These are phyloP conservation scores for Pseudogymnoascus sp. DNA, from an alignment of 2,329 filamentous ascomycete genomes.

Conservation along the genomic window DNA sequence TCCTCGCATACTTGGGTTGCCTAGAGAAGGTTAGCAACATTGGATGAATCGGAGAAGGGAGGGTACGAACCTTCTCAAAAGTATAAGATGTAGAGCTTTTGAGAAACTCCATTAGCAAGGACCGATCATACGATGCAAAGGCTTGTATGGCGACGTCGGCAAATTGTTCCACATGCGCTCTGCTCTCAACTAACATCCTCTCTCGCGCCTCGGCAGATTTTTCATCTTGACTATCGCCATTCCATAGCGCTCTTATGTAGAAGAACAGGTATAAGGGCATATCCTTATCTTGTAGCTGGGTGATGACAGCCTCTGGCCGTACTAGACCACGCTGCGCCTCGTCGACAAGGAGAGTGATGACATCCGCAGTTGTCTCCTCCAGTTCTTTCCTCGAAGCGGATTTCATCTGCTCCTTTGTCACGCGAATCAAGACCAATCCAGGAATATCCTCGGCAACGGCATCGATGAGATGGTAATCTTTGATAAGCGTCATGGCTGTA, in stretches of 20 bases:
- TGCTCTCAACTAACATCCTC: conserved; percentile 48
- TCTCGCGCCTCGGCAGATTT: conserved; percentile 46
- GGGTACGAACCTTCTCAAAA: conserved; percentile 57
- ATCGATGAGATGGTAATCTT: conserved; percentile 82
- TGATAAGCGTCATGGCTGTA: conserved; percentile 75
- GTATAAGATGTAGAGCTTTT: conserved; percentile 77
- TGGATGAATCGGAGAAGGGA: background rate
- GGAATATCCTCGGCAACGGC: conserved; percentile 84
- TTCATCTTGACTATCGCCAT: conserved; percentile 56
- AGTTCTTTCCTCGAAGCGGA: conserved; percentile 62
- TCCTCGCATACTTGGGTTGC: conserved; percentile 71
- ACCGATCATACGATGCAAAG: conserved; percentile 75
- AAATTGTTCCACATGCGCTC: conserved; percentile 71
- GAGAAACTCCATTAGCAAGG: conserved; percentile 77
- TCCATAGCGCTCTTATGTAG: conserved; percentile 83
- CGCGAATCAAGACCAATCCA: conserved; percentile 77
- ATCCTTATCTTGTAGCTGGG: conserved; percentile 61
- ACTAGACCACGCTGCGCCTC: conserved; percentile 87
- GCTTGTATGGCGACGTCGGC: conserved; percentile 79
- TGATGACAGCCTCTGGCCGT: conserved; percentile 65
- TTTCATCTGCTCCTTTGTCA: conserved; percentile 60
- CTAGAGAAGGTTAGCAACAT: conserved; percentile 29
- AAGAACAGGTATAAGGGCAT: conserved; percentile 77
- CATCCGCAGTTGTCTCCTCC: conserved; percentile 71
- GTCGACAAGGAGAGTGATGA: conserved; percentile 77